These are phyloP conservation scores for Rhodosporidiobolus odoratus DNA, from an alignment of 768 basidiomycete genomes.

Conservation along the genomic window DNA sequence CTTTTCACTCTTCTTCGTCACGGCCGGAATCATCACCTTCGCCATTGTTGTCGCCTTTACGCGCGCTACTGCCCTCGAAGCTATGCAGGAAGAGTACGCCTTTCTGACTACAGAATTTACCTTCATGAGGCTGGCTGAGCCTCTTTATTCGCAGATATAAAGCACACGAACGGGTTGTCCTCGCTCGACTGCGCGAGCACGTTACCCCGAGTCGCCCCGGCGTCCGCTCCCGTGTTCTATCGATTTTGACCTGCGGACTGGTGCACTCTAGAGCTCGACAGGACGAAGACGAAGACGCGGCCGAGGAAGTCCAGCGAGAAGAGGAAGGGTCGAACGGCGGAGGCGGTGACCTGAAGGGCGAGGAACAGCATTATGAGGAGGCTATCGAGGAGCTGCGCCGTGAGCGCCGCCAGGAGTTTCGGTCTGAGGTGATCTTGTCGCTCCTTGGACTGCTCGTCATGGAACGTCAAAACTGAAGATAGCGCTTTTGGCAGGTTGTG, in stretches of 20 bases:
- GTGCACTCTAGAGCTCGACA: conserved; percentile 1
- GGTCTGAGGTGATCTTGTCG: conserved; percentile 16
- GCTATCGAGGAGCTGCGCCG: conserved; percentile 12
- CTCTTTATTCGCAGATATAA: conserved; percentile 2
- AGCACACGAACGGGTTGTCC: not conserved
- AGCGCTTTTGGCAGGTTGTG: not conserved
- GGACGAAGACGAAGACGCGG: not conserved
- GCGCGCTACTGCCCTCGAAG: conserved; percentile 17
- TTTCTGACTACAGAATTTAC: not conserved
- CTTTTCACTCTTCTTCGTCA: conserved; percentile 10
- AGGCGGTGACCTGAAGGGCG: not conserved
- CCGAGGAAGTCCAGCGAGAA: not conserved
- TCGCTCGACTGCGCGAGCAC: not conserved
- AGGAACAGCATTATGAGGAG: conserved; percentile 10
- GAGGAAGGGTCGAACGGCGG: not conserved
- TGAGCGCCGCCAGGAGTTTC: conserved; percentile 18
- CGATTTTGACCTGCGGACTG: conserved; percentile 2
- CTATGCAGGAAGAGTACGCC: conserved; percentile 18
- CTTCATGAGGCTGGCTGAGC: not conserved
- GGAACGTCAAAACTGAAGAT: not conserved
- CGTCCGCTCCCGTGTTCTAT: not conserved
- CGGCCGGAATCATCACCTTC: conserved; percentile 15
- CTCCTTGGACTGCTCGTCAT: not conserved
- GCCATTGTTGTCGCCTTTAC: conserved; percentile 29
- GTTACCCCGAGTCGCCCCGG: not conserved